These are phyloP conservation scores for Aspergillus diversus DNA, from an alignment of 495 filamentous ascomycete species.

Conservation along the genomic window DNA sequence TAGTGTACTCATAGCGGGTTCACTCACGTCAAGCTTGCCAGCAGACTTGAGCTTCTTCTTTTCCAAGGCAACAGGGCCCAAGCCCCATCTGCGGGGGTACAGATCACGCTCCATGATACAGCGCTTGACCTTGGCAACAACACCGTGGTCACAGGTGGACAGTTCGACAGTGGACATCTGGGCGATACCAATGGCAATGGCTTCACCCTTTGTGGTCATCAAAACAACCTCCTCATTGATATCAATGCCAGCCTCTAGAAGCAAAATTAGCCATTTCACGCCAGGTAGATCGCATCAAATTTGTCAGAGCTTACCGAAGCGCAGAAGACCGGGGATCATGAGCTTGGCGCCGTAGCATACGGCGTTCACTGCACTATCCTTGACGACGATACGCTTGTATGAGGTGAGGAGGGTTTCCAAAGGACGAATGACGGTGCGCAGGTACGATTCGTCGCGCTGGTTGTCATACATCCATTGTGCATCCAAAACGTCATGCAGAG, in stretches of 20 bases:
- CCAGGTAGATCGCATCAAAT: neutral
- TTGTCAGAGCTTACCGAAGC: conserved; percentile 65
- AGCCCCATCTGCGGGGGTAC: conserved; percentile 92
- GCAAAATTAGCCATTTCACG: conserved; percentile 27
- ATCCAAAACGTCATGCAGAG: conserved; percentile 93
- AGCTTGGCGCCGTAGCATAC: conserved; percentile 98
- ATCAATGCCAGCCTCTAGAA: conserved; percentile 78
- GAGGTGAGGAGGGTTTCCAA: conserved; percentile 87
- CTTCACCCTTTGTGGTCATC: conserved; percentile 98
- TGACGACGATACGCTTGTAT: conserved; percentile 96
- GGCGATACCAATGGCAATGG: conserved; percentile 91
- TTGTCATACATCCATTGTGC: conserved; percentile 95
- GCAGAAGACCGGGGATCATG: conserved; percentile 92
- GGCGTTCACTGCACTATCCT: conserved; percentile 94
- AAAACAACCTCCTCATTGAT: conserved; percentile 90
- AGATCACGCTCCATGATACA: conserved; percentile 99
- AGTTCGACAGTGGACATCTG: conserved; percentile 95
- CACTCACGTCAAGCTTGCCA: conserved; percentile 85
- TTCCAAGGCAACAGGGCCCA: conserved; percentile 85
- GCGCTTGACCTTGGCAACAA: conserved; percentile 96
- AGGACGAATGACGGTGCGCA: conserved; percentile 85
- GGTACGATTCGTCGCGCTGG: conserved; percentile 81
- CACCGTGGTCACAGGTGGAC: conserved; percentile 89
- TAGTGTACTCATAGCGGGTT: neutral
- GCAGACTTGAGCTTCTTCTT: conserved; percentile 99